Evolutionary conservation across 257 asterid genomes (phyloP).

Genomic region (Penstemon barbatus): DNA sequence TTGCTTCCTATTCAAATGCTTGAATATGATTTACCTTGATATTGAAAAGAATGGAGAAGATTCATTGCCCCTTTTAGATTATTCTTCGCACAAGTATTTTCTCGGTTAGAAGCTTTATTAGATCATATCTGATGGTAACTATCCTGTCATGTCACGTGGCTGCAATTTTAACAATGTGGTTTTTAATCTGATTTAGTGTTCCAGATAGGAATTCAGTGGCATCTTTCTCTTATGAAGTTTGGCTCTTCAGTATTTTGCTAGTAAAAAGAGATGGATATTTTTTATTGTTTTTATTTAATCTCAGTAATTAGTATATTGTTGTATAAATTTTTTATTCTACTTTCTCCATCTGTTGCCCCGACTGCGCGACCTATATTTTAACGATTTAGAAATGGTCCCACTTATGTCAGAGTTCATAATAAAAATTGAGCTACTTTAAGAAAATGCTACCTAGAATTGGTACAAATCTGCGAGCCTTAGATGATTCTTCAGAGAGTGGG

Average conservation of each 20-base stretch:
- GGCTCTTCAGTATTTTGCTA: background rate
- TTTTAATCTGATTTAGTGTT: background rate
- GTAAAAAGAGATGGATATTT: background rate
- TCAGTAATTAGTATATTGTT: background rate
- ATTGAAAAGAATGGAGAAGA: constrained; percentile 3
- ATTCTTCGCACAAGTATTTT: background rate
- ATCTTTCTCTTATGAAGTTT: background rate
- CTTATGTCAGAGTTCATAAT: constrained; percentile 12
- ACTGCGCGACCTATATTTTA: background rate
- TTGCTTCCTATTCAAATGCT: background rate
- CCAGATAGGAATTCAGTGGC: background rate
- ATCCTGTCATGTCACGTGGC: background rate
- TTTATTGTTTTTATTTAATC: background rate
- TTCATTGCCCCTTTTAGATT: background rate
- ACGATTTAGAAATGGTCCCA: background rate
- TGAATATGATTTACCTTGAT: background rate
- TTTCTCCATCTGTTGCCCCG: background rate
- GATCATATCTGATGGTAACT: background rate
- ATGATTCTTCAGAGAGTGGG: constrained; percentile 1
- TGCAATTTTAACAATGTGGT: background rate
- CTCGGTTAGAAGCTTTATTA: background rate
- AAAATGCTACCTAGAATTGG: background rate
- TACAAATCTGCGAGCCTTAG: background rate
- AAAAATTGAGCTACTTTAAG: background rate
- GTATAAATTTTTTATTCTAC: background rate